These are phyloP conservation scores for Pouteria glomerata DNA, from an alignment of 148 eudicot species.

Conservation along the genomic window DNA sequence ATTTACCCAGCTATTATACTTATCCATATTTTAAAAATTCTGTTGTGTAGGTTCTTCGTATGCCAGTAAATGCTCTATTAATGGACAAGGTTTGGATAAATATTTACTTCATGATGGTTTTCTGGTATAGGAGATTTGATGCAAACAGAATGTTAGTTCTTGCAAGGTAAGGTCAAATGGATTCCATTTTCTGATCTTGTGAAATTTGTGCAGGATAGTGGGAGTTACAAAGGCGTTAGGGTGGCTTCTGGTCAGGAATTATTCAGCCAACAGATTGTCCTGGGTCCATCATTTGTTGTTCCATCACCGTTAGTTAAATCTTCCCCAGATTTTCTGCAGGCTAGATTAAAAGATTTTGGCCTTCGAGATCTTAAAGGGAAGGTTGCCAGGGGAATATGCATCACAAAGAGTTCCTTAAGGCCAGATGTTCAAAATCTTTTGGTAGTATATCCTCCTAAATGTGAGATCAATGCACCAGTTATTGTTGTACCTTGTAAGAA, in stretches of 20 bases:
- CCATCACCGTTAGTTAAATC: constrained; percentile 29
- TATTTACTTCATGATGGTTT: background rate
- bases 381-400: constrained; percentile 87
- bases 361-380: constrained; percentile 25
- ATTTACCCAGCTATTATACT: background rate
- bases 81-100: constrained; percentile 55
- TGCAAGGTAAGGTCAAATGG: background rate
- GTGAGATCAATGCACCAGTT: constrained; percentile 37
- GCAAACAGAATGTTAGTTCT: background rate
- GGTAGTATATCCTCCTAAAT: constrained; percentile 78
- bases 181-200: constrained; percentile 1
- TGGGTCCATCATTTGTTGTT: constrained; percentile 54
- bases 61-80: constrained; percentile 60
- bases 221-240: constrained; percentile 62
- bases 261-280: constrained; percentile 61
- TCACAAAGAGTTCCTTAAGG: constrained; percentile 53
- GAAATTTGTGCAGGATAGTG: constrained; percentile 41
- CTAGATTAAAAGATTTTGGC: constrained; percentile 21
- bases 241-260: constrained; percentile 82
- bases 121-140: background rate
- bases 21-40: background rate
- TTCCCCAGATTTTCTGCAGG: constrained; percentile 19
- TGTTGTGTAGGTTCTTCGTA: constrained; percentile 64
- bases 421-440: constrained; percentile 58
- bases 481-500: constrained; percentile 11